Percentiles rank a stretch among this genome's conserved stretches.
phyloP scores from a whole-genome alignment of 2,329 filamentous ascomycete genomes.

The Stagonosporopsis cucurbitacearum region DNA sequence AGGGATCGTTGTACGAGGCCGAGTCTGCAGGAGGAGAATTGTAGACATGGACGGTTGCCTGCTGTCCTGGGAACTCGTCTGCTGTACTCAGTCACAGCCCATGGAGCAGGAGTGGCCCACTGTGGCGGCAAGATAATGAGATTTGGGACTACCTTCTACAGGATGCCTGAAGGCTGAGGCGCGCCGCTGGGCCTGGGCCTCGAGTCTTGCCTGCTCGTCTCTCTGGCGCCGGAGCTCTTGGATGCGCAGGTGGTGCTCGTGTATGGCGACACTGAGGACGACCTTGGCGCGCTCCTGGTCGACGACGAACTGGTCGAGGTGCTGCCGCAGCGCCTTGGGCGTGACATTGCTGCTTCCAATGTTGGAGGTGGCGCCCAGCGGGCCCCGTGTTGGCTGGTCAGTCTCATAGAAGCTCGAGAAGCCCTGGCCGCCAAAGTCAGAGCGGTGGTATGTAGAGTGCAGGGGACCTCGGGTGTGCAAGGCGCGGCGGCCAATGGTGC shows the following conservation, averaged over 20 bases:
- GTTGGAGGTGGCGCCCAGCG: constrained; percentile 64
- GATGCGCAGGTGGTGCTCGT: constrained; percentile 94
- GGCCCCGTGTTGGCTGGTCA: constrained; percentile 66
- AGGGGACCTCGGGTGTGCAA: constrained; percentile 46
- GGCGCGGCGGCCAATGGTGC: constrained; percentile 39
- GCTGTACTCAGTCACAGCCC: constrained; percentile 35
- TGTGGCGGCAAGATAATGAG: constrained; percentile 18
- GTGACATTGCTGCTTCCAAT: constrained; percentile 66
- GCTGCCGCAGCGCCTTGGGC: constrained; percentile 76
- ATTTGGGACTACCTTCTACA: constrained; percentile 69
- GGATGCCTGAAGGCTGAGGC: constrained; percentile 75
- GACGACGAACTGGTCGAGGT: constrained; percentile 94
- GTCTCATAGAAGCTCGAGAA: constrained; percentile 70
- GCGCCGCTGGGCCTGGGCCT: constrained; percentile 73
- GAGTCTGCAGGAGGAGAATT: constrained; percentile 19
- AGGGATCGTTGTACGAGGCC: constrained; percentile 22
- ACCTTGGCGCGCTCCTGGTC: constrained; percentile 96
- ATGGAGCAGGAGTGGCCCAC: constrained; percentile 15
- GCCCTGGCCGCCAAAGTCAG: constrained; percentile 68
- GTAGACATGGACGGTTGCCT: constrained; percentile 55
- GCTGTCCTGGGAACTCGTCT: constrained; percentile 70
- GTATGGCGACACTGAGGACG: constrained; percentile 88
- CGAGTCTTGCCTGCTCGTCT: constrained; percentile 76
- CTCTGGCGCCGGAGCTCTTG: constrained; percentile 76
- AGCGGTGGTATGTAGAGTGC: constrained; percentile 61